Evolutionary conservation across 345 rosid genomes (phyloP).

Genomic region (Eutrema yunnanense): DNA sequence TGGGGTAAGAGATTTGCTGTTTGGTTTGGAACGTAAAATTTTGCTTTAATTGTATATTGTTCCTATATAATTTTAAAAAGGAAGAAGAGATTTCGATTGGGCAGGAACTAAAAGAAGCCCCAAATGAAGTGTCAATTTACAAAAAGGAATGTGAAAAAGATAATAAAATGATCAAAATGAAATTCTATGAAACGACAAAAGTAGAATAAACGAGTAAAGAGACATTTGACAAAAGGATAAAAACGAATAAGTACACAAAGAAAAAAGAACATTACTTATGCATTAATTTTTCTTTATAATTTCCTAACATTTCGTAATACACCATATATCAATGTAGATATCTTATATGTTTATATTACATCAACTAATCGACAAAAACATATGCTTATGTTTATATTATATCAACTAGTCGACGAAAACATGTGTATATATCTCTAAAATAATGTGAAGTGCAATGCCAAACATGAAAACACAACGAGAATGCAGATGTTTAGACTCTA

Average conservation of each 20-base stretch:
- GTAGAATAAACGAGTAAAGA: not conserved
- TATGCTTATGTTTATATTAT: not conserved
- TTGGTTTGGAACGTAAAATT: not conserved
- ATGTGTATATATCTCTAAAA: not conserved
- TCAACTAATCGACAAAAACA: not conserved
- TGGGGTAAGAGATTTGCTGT: not conserved
- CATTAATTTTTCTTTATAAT: not conserved
- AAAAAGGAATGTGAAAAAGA: not conserved
- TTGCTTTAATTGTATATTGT: not conserved
- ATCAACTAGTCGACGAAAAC: not conserved
- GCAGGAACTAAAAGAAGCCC: not conserved
- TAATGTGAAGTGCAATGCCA: not conserved
- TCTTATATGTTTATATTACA: not conserved
- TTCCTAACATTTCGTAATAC: not conserved
- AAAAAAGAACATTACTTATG: not conserved
- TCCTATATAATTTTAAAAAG: not conserved
- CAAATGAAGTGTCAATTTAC: not conserved
- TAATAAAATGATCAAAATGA: not conserved
- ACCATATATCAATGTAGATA: not conserved
- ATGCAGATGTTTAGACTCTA: not conserved
- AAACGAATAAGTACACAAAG: not conserved
- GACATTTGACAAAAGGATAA: not conserved
- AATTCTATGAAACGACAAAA: not conserved
- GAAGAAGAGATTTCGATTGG: not conserved
- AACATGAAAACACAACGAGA: not conserved